Evolutionary conservation across 2,329 filamentous ascomycete genomes (phyloP).

Genomic region (Delphinella strobiligena): DNA sequence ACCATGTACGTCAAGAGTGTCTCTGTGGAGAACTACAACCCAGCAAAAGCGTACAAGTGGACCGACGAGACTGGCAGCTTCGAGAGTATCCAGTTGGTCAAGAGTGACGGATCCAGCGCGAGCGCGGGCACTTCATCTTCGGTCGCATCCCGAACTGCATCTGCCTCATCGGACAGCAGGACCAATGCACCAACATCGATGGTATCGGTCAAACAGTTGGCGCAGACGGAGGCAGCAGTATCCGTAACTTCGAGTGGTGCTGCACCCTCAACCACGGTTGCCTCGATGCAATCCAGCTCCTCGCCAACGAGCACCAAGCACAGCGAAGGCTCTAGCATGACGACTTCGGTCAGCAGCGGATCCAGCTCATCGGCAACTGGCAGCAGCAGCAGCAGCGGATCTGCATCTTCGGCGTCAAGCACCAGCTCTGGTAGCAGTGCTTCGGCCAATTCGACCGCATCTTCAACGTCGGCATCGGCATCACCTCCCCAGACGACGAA

Average conservation of each 20-base stretch:
- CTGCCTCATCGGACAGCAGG: constrained; percentile 2
- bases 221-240: background rate
- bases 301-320: background rate
- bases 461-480: constrained; percentile 1
- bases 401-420: background rate
- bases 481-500: constrained; percentile 2
- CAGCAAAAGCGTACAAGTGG: constrained; percentile 38
- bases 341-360: background rate
- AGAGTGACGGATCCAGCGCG: background rate
- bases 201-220: background rate
- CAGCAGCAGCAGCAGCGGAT: background rate
- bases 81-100: constrained; percentile 33
- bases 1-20: constrained; percentile 40
- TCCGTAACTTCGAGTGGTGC: constrained; percentile 1
- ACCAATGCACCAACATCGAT: background rate
- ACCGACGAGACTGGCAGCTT: constrained; percentile 35
- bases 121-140: background rate
- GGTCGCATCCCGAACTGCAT: background rate
- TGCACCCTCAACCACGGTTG: constrained; percentile 1
- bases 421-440: background rate
- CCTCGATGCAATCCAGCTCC: constrained; percentile 3
- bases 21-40: constrained; percentile 41
- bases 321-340: background rate
- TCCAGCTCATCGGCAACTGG: constrained; percentile 1
- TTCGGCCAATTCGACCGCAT: background rate